Base-by-base conservation (phyloP, 257 asterid species). In the Apocynum venetum region DNA sequence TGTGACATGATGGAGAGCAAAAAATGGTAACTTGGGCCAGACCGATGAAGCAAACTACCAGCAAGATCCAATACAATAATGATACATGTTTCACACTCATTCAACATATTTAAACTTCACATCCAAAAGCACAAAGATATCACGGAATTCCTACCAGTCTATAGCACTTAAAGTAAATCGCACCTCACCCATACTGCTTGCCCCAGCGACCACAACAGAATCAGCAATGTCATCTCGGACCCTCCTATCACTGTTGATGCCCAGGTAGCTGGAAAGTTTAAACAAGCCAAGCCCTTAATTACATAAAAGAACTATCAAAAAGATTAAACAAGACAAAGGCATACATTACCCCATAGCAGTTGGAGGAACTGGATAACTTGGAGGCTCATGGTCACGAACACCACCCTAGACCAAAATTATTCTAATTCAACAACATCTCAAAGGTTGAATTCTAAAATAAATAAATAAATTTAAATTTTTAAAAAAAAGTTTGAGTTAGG, bases 131-230 rank as follows among this genome's bases (percentile, higher is more conserved):
- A 15, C 31, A 2, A 66, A 66, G 51, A 12, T 36, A 44, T 67
- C 36, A 43, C 53, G 6, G 47, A 68, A 19, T 43, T 46, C 51
- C 15, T 8, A 68, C 66, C 38, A 65, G 4, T 46, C 10, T 4
- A 52, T 14, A 76, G 19, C 56, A 64, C 15, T 68, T 68, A 64
- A 57, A 77, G 65, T 57, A 60, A 60, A 87, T 71, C 86, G 77
- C 81, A 92, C 97, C 92, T 91, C 91, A 60, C 77, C 51, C 63
- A 83, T 53, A 77, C 76, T 89, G 77, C 85, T 73, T 51, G 89
- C 86, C 74, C 92, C 88, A 79, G 85, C 74, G 74, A 86, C 87
- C 60, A 78, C 72, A 19, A 80, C 55, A 82, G 89, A 65, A 84
- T 84, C 77, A 75, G 72, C 51, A 53, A 80, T 36, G 76, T 61